These are phyloP conservation scores for Saccharomycopsis phalli DNA, from an alignment of 1,139 yeast species.

Conservation along the genomic window DNA sequence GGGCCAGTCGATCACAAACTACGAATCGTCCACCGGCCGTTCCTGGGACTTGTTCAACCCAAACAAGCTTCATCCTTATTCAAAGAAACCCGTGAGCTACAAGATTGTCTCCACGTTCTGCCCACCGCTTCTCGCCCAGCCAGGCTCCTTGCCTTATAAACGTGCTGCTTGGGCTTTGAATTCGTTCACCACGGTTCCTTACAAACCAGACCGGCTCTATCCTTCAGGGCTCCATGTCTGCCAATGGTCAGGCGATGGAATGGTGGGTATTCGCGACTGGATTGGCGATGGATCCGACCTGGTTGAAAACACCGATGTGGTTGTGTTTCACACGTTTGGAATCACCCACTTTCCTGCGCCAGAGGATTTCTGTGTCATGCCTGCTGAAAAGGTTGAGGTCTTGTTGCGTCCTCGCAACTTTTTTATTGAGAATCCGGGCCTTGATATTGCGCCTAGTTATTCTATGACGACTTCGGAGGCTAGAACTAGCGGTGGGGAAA, in stretches of 20 bases:
- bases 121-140: conserved; percentile 64
- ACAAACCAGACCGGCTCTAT: conserved; percentile 50
- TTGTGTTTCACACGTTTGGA: conserved; percentile 75
- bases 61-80: conserved; percentile 51
- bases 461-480: conserved; percentile 57
- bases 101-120: conserved; percentile 73
- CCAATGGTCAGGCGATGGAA: conserved; percentile 71
- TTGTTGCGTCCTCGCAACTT: conserved; percentile 72
- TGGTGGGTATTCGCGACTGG: conserved; percentile 66
- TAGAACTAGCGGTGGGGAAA: conserved; percentile 28
- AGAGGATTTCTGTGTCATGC: conserved; percentile 87
- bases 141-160: conserved; percentile 65
- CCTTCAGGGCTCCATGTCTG: conserved; percentile 79
- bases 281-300: conserved; percentile 55
- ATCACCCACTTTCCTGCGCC: conserved; percentile 83
- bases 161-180: conserved; percentile 77
- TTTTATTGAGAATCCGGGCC: conserved; percentile 66
- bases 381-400: conserved; percentile 70
- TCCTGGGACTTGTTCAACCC: conserved; percentile 79
- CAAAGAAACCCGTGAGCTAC: conserved; percentile 68
- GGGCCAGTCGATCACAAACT: conserved; percentile 56
- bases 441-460: conserved; percentile 65
- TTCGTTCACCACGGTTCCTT: conserved; percentile 62
- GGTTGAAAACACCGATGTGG: conserved; percentile 60
- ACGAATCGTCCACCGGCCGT: conserved; percentile 53